A percentile compares a stretch with the other conserved stretches of the same genome.
Conservation (phyloP, 2,329 filamentous ascomycete species). For the Aspergillus persii region DNA sequence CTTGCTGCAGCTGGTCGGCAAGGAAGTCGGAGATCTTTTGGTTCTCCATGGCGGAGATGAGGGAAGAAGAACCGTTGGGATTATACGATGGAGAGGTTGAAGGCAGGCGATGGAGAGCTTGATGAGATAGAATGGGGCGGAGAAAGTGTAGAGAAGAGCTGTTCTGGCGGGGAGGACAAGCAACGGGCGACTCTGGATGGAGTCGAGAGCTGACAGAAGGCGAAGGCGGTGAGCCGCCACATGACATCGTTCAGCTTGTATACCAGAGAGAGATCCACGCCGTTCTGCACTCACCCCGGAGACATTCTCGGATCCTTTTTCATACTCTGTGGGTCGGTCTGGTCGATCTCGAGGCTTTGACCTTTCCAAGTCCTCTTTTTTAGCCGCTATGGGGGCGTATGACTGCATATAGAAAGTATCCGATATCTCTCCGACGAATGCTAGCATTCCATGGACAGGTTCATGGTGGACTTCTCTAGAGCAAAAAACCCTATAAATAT, state of each 20-base stretch:
- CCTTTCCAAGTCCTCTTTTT: neutral
- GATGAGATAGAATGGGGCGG: conserved; percentile 5
- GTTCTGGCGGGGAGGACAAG: neutral
- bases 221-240: conserved; percentile 11
- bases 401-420: conserved; percentile 23
- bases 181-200: conserved; percentile 2
- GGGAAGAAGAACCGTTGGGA: conserved; percentile 1
- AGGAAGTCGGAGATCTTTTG: conserved; percentile 92
- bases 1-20: conserved; percentile 80
- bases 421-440: conserved; percentile 32
- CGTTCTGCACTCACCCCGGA: neutral
- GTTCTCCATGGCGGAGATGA: conserved; percentile 64
- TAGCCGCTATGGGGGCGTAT: neutral
- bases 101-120: conserved; percentile 11
- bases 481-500: conserved; percentile 7
- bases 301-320: neutral
- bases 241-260: conserved; percentile 9
- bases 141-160: neutral
- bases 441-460: neutral
- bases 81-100: conserved; percentile 4
- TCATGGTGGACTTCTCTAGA: neutral
- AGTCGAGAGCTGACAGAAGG: conserved; percentile 13
- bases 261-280: neutral
- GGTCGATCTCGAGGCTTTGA: neutral
- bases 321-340: neutral